These are phyloP conservation scores for Stagonosporopsis rhizophila DNA, from an alignment of 2,329 filamentous ascomycete genomes.

Conservation along the genomic window DNA sequence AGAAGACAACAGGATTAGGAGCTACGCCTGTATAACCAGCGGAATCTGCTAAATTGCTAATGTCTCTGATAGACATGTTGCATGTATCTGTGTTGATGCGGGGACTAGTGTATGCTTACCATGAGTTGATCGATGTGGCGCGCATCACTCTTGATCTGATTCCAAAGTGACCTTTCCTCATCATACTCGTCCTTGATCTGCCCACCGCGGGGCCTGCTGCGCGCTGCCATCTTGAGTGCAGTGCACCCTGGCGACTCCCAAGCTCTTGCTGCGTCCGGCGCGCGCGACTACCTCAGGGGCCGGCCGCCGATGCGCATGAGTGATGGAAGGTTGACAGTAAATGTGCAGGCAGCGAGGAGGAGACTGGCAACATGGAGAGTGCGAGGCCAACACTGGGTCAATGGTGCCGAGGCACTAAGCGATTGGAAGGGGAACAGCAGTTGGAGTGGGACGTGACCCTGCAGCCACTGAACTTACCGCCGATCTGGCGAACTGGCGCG, in stretches of 20 bases:
- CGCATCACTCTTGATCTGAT: conserved; percentile 55
- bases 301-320: conserved; percentile 18
- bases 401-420: conserved; percentile 26
- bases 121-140: conserved; percentile 56
- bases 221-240: conserved; percentile 52
- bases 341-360: conserved; percentile 1
- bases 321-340: not conserved
- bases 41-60: not conserved
- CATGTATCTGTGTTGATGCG: conserved; percentile 8
- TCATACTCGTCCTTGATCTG: conserved; percentile 58
- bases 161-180: conserved; percentile 59
- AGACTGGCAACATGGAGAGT: conserved; percentile 14
- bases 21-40: not conserved
- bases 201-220: conserved; percentile 53
- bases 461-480: conserved; percentile 30
- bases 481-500: conserved; percentile 17
- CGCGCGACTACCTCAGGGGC: conserved; percentile 7
- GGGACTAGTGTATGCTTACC: conserved; percentile 43
- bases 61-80: not conserved
- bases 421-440: conserved; percentile 28
- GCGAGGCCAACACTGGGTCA: conserved; percentile 22
- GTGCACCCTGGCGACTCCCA: conserved; percentile 1
- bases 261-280: conserved; percentile 18
- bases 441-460: conserved; percentile 25
- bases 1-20: not conserved